Percentiles rank a stretch among this genome's conserved stretches.
phyloP scores from a whole-genome alignment of 768 basidiomycete species.

The Coprinopsis sp. region DNA sequence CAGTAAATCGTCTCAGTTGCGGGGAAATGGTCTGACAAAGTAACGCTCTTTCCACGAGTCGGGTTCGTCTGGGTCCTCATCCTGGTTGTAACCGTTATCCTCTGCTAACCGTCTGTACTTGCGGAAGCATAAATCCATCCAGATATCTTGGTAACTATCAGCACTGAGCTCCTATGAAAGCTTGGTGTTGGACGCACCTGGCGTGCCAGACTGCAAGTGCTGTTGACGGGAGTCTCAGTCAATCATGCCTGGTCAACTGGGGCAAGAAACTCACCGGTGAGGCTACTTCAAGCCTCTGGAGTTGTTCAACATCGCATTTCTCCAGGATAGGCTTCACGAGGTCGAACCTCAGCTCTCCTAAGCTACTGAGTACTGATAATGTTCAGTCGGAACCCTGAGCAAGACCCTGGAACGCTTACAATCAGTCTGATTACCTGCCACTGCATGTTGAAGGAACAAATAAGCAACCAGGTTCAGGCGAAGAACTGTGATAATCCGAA shows the following conservation, averaged over 20 bases:
- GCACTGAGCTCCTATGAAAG: conserved; percentile 7
- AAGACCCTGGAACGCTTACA: conserved; percentile 35
- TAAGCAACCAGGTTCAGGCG: not conserved
- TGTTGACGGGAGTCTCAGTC: conserved; percentile 16
- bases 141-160: conserved; percentile 45
- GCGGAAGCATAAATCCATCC: conserved; percentile 60
- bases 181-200: conserved; percentile 34
- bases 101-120: conserved; percentile 48
- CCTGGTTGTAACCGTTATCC: conserved; percentile 41
- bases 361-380: conserved; percentile 44
- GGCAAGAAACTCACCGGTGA: conserved; percentile 54
- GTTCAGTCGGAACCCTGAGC: conserved; percentile 3
- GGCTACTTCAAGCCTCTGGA: conserved; percentile 61
- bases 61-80: conserved; percentile 38
- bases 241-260: not conserved
- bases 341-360: conserved; percentile 61
- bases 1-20: conserved; percentile 5
- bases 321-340: conserved; percentile 72
- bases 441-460: conserved; percentile 26
- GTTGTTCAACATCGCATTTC: conserved; percentile 65
- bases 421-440: conserved; percentile 56
- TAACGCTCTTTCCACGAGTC: conserved; percentile 67
- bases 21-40: conserved; percentile 44
- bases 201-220: conserved; percentile 53
- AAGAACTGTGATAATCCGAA: conserved; percentile 27